Percentiles rank a stretch among this genome's conserved stretches.
Evolutionary conservation across 257 asterid species (phyloP).

Genomic region (Nicotiana knightiana): DNA sequence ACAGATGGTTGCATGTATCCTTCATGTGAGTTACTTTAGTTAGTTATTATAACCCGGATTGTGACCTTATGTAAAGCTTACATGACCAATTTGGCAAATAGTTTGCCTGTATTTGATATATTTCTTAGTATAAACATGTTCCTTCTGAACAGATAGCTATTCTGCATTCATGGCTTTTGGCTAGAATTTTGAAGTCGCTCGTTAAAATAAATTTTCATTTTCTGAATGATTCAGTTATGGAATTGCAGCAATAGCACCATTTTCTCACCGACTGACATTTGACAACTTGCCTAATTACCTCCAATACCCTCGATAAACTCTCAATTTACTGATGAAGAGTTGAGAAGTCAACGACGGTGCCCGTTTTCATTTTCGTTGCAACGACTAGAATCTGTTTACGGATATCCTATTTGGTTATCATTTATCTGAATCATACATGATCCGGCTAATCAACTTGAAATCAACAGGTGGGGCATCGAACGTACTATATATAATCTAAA

Average conservation of each 20-base stretch:
- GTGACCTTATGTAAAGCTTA: not conserved
- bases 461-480: constrained; percentile 65
- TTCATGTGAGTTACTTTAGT: not conserved
- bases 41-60: not conserved
- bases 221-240: constrained; percentile 54
- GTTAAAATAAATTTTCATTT: not conserved
- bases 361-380: constrained; percentile 21
- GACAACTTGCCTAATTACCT: constrained; percentile 84
- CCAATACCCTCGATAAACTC: constrained; percentile 86
- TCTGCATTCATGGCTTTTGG: too few species aligned
- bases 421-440: not conserved
- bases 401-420: not conserved
- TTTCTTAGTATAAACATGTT: too few species aligned
- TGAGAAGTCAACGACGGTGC: constrained; percentile 92
- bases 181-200: not conserved
- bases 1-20: not conserved
- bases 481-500: constrained; percentile 54
- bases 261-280: constrained; percentile 87
- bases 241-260: constrained; percentile 90
- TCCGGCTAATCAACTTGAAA: not conserved
- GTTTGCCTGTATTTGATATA: not conserved
- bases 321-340: constrained; percentile 89
- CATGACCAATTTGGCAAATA: not conserved
- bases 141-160: too few species aligned
- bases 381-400: not conserved